Base-by-base conservation (phyloP, 1,139 yeast genomes). In the Saccharomyces pastorianus region DNA sequence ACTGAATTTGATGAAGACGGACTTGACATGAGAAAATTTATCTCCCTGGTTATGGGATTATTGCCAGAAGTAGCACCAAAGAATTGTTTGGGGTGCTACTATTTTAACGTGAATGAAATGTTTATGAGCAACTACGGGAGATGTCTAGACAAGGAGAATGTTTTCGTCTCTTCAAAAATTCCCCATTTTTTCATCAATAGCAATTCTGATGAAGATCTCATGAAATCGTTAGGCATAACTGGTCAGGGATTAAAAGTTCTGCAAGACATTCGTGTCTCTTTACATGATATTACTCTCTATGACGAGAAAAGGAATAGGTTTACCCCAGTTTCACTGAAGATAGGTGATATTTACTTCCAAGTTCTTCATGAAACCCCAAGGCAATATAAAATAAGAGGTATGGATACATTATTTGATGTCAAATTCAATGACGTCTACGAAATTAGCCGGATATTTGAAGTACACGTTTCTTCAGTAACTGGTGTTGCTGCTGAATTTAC, bases 331-430 rank as follows among this genome's bases (percentile, higher is more conserved):
- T 77, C 80, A 1, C 59, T 89, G 55, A 82, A 82, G 61, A 77
- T 89, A 56, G 96, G 96, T 9, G 78, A 85, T 54, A 83, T 81
- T 60, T 85, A 77, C 72, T 66, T 88, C 48, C 91, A 86, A 62
- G 70, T 88, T 2, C 58, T 69, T 17, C 62, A 71, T 54, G 71
- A 76, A 61, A 68, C 76, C 49, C 76, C 77, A 2, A 70, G 64
- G 47, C 65, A 71, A 20, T 51, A 72, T n/a, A 75, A 73, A 54
- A 54, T 75, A 13, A 64, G 66, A 9, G 71, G 69, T n/a, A 46
- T 55, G 46, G 64, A 60, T n/a, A 58, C 51, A 2, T 50, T 58
- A 17, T 54, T 61, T 6, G 61, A 61, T 7, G 50, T 69, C 9
- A 63, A 76, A n/a, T 83, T 82, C 63, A 76, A 74, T 48, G 79